Base-by-base conservation (phyloP, 139 green algal genomes). In the Micractinium conductrix region DNA sequence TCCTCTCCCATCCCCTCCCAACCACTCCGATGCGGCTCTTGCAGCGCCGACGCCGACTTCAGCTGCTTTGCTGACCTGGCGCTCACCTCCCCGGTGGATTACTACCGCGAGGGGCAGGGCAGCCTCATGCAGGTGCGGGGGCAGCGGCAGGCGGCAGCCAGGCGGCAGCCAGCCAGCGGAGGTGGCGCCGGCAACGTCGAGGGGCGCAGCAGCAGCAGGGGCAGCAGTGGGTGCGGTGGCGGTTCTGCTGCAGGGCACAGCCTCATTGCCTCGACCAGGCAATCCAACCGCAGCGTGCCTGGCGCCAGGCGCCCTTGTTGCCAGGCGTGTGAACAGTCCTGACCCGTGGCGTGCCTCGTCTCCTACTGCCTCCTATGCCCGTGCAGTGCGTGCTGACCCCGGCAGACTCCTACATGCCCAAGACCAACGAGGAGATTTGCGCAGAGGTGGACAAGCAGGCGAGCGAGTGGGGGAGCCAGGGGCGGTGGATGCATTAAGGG, bases 21-120 rank as follows among this genome's bases (percentile, higher is more conserved):
- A 14, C 65, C 33, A 22, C 33, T 42, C 9, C 21, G 22, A 40
- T 43, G 12, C 2, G 65, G 19, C 40, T 3, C 33, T 21, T 70
- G 50, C 71, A 86, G 71, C 8, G 90, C 94, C 22, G 93, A 97
- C 83, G 95, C 93, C 55, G 96, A 98, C 92, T 99, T 98, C 89
- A 94, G 84, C 48, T 99, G 96, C 93, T 99, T 99, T 88, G 96
- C 96, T 21, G 96, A 99, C 90, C 91, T 99, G 86, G 97, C 96
- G 45, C 89, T 99, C 22, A 95, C 91, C 38, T 95, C 89, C 14
- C 96, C 97, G 0, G 90, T 94, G 50, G 96, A 99, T 73, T 99
- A 99, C 91, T 98, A 95, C 94, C 93, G 92, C 84, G 89, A 96
- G 84, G 95, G 93, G 6, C 45, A 98, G 84, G 96, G 96, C 28